phyloP scores from a whole-genome alignment of 352 stramenopile genomes.

The Saprolegnia diclina region DNA sequence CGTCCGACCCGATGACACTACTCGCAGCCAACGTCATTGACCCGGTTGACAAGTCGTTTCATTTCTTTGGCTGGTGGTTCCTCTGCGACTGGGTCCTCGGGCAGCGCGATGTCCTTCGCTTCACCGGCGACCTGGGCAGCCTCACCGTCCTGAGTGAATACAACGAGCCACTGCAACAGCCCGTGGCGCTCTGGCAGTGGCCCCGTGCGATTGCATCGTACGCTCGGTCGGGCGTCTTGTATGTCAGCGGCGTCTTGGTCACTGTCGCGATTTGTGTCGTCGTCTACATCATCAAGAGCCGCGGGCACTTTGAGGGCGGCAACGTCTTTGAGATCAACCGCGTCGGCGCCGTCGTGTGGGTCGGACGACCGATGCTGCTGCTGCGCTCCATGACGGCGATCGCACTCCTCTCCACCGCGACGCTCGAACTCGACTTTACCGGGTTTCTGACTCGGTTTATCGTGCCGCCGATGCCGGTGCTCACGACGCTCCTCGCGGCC shows the following conservation, averaged over 20 bases:
- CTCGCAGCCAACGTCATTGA: not conserved
- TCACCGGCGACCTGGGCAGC: not conserved
- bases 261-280: not conserved
- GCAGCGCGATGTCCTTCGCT: conserved; percentile 7
- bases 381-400: conserved; percentile 19
- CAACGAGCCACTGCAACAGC: not conserved
- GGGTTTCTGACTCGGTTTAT: not conserved
- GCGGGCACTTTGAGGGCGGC: conserved; percentile 7
- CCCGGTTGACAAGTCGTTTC: not conserved
- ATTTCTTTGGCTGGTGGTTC: not conserved
- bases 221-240: not conserved
- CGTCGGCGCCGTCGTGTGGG: conserved; percentile 21
- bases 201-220: not conserved
- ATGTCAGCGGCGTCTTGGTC: conserved; percentile 3
- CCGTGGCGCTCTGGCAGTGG: not conserved
- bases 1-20: not conserved
- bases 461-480: not conserved
- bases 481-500: not conserved
- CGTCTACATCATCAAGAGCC: conserved; percentile 11
- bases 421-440: not conserved
- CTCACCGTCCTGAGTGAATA: not conserved
- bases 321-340: conserved; percentile 20
- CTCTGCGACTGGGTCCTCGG: not conserved
- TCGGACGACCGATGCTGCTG: conserved; percentile 15
- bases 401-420: conserved; percentile 7